Evolutionary conservation across 2,329 filamentous ascomycete species (phyloP).

Genomic region (Metarhizium brunneum): DNA sequence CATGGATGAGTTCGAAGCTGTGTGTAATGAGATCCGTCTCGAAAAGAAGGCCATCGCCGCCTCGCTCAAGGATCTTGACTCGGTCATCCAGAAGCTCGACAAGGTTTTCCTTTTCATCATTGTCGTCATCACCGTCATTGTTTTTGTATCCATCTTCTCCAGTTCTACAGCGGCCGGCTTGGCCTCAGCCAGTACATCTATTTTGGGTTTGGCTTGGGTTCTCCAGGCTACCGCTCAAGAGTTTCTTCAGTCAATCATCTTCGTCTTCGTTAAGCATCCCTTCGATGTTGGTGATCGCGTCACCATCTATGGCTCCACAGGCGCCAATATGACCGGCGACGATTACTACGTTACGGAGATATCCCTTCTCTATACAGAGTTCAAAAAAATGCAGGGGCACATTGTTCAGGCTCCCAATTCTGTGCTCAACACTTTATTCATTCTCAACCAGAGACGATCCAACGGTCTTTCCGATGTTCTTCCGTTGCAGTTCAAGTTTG

Average conservation of each 20-base stretch:
- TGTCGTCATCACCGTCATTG: conserved; percentile 66
- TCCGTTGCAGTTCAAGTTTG: conserved; percentile 77
- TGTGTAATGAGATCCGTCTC: conserved; percentile 87
- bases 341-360: conserved; percentile 97
- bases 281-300: conserved; percentile 95
- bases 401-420: conserved; percentile 95
- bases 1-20: conserved; percentile 86
- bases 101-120: conserved; percentile 85
- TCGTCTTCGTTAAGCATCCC: conserved; percentile 94
- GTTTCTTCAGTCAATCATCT: conserved; percentile 87
- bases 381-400: conserved; percentile 97
- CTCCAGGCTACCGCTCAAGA: conserved; percentile 90
- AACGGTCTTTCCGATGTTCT: conserved; percentile 82
- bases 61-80: conserved; percentile 89
- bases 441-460: conserved; percentile 87
- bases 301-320: conserved; percentile 83
- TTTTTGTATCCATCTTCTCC: conserved; percentile 84
- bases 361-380: conserved; percentile 85
- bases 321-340: conserved; percentile 67
- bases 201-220: conserved; percentile 88
- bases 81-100: conserved; percentile 83
- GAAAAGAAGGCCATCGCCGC: conserved; percentile 94
- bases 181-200: conserved; percentile 77
- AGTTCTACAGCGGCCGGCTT: conserved; percentile 82
- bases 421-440: conserved; percentile 84